Evolutionary conservation across 23 red algal species (phyloP).

Genomic region (Gracilaria vermiculophylla): DNA sequence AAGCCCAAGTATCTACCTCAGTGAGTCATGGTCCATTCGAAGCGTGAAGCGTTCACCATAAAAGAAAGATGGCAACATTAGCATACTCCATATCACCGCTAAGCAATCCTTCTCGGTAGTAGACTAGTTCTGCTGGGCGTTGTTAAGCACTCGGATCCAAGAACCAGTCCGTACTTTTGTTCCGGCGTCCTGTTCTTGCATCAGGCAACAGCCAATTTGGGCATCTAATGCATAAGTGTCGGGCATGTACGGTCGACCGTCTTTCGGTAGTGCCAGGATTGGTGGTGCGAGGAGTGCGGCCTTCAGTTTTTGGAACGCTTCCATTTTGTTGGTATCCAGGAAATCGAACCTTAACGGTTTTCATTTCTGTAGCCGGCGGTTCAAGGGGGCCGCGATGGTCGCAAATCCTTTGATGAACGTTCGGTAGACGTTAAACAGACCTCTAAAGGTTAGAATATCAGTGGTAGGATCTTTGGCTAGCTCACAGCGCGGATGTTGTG

Average conservation of each 20-base stretch:
- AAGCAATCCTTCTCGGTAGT: background rate
- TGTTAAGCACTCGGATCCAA: background rate
- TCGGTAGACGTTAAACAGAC: too few species aligned
- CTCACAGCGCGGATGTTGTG: background rate
- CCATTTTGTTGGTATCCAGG: background rate
- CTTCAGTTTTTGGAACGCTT: background rate
- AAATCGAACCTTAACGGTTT: background rate
- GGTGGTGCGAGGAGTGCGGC: background rate
- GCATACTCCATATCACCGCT: too few species aligned
- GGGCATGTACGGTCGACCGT: too few species aligned
- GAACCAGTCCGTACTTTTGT: background rate
- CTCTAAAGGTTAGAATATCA: too few species aligned
- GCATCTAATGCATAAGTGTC: too few species aligned
- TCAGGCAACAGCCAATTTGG: conserved; percentile 24
- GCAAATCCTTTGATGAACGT: background rate
- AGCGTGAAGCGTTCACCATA: background rate
- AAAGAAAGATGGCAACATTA: too few species aligned
- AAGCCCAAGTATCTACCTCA: background rate
- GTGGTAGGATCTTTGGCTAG: too few species aligned
- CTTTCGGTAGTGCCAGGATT: background rate
- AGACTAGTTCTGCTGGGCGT: background rate
- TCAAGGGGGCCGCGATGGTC: background rate
- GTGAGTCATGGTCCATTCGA: background rate
- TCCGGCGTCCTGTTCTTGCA: background rate
- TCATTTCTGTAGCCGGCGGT: background rate